Evolutionary conservation across 768 basidiomycete genomes (phyloP), one percentile per base, ranked within the genome.

Genomic region (Trametes coccinea): DNA sequence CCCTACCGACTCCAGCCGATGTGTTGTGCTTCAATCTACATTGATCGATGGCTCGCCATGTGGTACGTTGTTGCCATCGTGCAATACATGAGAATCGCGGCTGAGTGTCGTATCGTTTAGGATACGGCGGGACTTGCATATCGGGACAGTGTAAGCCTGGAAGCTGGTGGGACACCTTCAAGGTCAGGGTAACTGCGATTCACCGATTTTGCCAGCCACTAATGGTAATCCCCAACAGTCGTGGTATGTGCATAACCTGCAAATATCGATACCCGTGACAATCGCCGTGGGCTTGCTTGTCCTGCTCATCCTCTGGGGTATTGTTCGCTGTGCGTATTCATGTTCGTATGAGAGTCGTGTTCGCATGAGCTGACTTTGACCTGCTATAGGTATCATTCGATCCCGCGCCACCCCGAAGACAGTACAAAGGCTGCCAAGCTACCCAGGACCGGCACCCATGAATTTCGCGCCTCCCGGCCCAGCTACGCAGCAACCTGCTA

Each of bases 31-130:
- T 50, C 86, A 88, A 57, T 82, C 90, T 3, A 72, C 82, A 46
- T 84, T 94, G 51, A 78, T 91, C 56, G 89, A 93, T 71, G 93
- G 93, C 27, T 92, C 90, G 33, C 86, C 90, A 13, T 95, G 93
- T 73, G 92, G 92, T 85, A 68, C 60, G 84, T 78, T 22, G 22
- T 22, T 22, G 22, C 22, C 22, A 22, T 22, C 22, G 22, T 1
- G 22, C 22, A 22, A 37, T 37, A 5, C 11, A 6, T 37, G 34
- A 5, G 34, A 6, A 37, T 37, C 6, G 34, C 5, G 11, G 34
- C 34, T 37, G 34, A 37, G 34, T 37, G 34, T 6, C 34, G 34
- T 5, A 37, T 3, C 13, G 3, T 13, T 57, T 11, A 88, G 86
- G 89, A 5, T 90, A 83, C 69, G 90, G 87, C 34, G 92, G 91